phyloP scores from a whole-genome alignment of 2,329 filamentous ascomycete genomes.

The Colletotrichum tropicicola region DNA sequence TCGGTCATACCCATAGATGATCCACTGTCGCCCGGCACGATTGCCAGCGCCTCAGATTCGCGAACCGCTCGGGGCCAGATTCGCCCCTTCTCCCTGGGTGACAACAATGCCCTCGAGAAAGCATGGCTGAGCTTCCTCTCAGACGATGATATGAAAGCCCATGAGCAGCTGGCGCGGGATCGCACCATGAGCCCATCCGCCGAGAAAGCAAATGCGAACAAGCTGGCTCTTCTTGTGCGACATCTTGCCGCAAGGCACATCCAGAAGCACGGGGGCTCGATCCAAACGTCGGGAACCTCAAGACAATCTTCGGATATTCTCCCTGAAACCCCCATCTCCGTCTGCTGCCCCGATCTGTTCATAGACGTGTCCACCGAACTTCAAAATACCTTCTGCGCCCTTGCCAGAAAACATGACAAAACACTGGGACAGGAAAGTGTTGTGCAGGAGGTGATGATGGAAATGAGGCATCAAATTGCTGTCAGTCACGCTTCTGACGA shows the following conservation, averaged over 20 bases:
- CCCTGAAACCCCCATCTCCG: constrained; percentile 41
- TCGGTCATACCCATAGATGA: constrained; percentile 88
- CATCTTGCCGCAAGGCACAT: constrained; percentile 56
- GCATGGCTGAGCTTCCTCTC: constrained; percentile 74
- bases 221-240: constrained; percentile 49
- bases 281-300: constrained; percentile 40
- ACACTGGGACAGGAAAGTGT: constrained; percentile 54
- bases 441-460: constrained; percentile 53
- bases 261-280: constrained; percentile 53
- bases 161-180: constrained; percentile 48
- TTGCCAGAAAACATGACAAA: constrained; percentile 51
- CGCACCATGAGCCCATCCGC: constrained; percentile 42
- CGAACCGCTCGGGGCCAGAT: constrained; percentile 67
- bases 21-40: constrained; percentile 74
- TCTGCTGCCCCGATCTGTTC: constrained; percentile 59
- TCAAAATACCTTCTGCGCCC: constrained; percentile 58
- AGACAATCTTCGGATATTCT: constrained; percentile 38
- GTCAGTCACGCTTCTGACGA: not conserved
- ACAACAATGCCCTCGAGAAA: constrained; percentile 82
- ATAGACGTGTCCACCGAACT: constrained; percentile 58
- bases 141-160: constrained; percentile 56
- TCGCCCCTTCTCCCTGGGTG: constrained; percentile 80
- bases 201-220: constrained; percentile 45
- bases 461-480: constrained; percentile 16
- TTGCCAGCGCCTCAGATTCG: constrained; percentile 59